Conservation (phyloP, 2,329 filamentous ascomycete species). For the Fusarium domesticum region DNA sequence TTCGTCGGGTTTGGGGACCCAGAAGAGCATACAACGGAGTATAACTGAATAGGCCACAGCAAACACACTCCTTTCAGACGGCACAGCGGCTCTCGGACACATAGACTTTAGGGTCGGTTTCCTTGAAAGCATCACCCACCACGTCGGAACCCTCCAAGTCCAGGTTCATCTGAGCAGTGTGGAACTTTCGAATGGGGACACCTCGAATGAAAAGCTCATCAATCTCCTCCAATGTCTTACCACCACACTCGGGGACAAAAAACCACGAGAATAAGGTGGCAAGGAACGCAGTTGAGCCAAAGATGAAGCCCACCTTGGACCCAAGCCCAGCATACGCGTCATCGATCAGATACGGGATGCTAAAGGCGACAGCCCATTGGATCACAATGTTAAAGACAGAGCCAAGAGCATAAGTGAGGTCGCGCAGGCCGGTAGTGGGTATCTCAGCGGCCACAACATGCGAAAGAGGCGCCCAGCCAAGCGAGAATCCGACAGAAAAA, state of each 20-base stretch:
- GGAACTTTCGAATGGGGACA: constrained; percentile 2
- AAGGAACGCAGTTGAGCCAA: constrained; percentile 9
- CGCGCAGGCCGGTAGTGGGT: constrained; percentile 30
- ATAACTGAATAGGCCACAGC: too few relatives aligned
- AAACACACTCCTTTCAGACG: too few relatives aligned
- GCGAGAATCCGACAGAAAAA: constrained; percentile 24
- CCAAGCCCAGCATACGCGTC: constrained; percentile 34
- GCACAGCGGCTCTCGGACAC: neutral
- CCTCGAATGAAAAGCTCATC: constrained; percentile 6
- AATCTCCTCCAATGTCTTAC: constrained; percentile 11
- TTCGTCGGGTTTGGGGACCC: too few relatives aligned
- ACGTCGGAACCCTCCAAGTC: neutral
- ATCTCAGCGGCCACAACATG: constrained; percentile 37
- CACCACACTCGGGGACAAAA: constrained; percentile 12
- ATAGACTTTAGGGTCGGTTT: neutral
- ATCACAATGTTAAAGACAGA: constrained; percentile 31
- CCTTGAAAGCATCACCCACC: neutral
- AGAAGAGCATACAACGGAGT: too few relatives aligned
- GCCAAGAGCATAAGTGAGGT: constrained; percentile 30
- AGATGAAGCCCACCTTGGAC: constrained; percentile 38
- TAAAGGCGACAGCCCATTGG: constrained; percentile 35
- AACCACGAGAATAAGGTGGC: constrained; percentile 11
- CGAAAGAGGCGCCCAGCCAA: constrained; percentile 33
- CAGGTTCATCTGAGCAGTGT: neutral
- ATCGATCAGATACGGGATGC: constrained; percentile 37